Evolutionary conservation across 495 filamentous ascomycete species (phyloP).

Genomic region (Neurospora sp.): DNA sequence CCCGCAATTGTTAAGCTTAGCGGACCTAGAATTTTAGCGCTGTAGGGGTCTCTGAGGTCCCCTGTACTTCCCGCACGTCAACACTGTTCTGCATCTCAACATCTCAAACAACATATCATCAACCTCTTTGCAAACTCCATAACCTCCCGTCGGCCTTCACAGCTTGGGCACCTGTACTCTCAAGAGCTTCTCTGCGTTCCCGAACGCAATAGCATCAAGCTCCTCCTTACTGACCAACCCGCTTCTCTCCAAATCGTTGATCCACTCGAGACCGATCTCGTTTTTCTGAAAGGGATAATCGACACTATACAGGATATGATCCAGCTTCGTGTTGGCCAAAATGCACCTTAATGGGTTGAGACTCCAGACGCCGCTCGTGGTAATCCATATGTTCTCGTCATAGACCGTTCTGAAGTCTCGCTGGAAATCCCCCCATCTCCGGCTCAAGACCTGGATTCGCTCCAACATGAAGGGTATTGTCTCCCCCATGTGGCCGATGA

Average conservation of each 20-base stretch:
- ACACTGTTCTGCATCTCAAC: background rate
- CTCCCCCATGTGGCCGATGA: slow-evolving; percentile 60
- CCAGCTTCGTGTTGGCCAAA: slow-evolving; percentile 37
- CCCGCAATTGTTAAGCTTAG: background rate
- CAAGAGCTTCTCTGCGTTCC: slow-evolving; percentile 47
- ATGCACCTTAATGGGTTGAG: slow-evolving; percentile 44
- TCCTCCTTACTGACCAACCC: slow-evolving; percentile 41
- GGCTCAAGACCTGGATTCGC: slow-evolving; percentile 44
- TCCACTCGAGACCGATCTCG: slow-evolving; percentile 31
- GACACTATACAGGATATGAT: slow-evolving; percentile 47
- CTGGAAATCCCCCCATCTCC: slow-evolving; percentile 37
- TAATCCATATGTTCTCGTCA: slow-evolving; percentile 53
- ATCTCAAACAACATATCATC: background rate
- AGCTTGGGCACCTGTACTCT: slow-evolving; percentile 6
- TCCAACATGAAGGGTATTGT: slow-evolving; percentile 55
- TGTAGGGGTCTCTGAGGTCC: background rate
- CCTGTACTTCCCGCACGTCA: background rate
- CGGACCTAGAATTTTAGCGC: background rate
- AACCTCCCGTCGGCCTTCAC: background rate
- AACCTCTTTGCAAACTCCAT: background rate
- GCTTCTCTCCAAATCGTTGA: slow-evolving; percentile 41
- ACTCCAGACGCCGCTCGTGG: slow-evolving; percentile 52
- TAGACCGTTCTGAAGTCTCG: slow-evolving; percentile 49
- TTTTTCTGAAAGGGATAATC: slow-evolving; percentile 50
- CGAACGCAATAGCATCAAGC: slow-evolving; percentile 41